A percentile compares a stretch with the other conserved stretches of the same genome.
phyloP scores from a whole-genome alignment of 768 basidiomycete species.

The Tephrocybe sp. region DNA sequence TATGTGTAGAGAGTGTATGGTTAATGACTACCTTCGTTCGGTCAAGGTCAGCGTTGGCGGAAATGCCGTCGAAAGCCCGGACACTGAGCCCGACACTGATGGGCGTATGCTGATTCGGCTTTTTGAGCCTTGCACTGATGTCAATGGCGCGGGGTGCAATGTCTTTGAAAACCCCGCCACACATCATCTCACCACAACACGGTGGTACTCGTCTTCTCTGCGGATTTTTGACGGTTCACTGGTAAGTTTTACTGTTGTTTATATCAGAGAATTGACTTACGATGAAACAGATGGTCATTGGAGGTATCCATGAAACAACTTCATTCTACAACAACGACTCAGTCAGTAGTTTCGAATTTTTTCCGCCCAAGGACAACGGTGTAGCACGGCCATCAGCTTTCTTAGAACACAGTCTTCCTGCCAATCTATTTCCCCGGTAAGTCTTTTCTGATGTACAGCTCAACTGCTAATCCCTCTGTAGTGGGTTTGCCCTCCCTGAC shows the following conservation, averaged over 20 bases:
- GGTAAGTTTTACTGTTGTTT: constrained; percentile 11
- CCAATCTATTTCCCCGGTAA: constrained; percentile 22
- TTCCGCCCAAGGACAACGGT: constrained; percentile 33
- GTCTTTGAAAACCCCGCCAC: constrained; percentile 36
- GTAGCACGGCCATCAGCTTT: constrained; percentile 26
- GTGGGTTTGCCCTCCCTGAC: constrained; percentile 33
- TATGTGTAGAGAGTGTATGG: not conserved
- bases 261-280: not conserved
- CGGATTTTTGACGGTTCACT: constrained; percentile 32
- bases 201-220: constrained; percentile 43
- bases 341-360: constrained; percentile 49
- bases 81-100: constrained; percentile 21
- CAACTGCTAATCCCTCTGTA: not conserved
- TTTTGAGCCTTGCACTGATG: constrained; percentile 38
- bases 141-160: constrained; percentile 28
- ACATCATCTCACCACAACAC: constrained; percentile 33
- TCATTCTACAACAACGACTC: constrained; percentile 44
- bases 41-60: constrained; percentile 33
- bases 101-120: constrained; percentile 38
- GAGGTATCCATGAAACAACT: constrained; percentile 9
- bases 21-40: not conserved
- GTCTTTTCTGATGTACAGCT: not conserved
- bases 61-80: constrained; percentile 23
- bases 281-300: constrained; percentile 21
- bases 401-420: constrained; percentile 25